Evolutionary conservation across 2,329 filamentous ascomycete species (phyloP), one percentile per base, ranked within the genome.

Genomic region (Diaporthe sp.): DNA sequence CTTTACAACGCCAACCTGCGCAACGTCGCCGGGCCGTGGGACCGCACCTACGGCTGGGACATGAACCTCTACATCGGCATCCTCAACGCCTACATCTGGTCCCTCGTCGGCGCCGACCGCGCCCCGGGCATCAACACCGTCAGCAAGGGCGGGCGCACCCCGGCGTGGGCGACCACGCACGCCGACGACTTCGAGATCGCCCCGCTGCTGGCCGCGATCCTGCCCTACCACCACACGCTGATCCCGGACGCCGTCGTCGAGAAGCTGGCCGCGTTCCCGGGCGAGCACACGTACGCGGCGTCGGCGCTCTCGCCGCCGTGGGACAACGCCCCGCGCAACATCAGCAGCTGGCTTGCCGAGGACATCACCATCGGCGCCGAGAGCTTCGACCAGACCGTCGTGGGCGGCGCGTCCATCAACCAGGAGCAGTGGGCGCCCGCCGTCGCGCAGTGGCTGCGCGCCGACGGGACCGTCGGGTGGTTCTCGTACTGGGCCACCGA

Each of bases 21-120:
- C 77, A 93, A 92, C 76, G 86, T 92, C 65, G 91, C 91, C 2
- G 91, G 91, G 0, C 91, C 91, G 0, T 93, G 91, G 91, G 91
- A 93, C 80, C 87, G 91, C 0, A 85, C 87, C 0, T 93, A 93
- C 77, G 90, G 90, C 0, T 92, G 88, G 75, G 90, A 93, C 76
- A 92, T 92, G 90, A 92, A 91, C 73, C 83, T 86, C 9, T 92
- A 92, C 78, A 80, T 92, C 5, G 88, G 88, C 71, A 85, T 92
- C 67, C 87, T 92, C 80, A 88, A 88, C 0, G 80, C 90, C 19
- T 90, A 90, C 82, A 86, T 92, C 76, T 92, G 90, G 91, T 86
- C 88, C 0, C 76, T 91, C 5, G 84, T 90, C 7, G 90, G 90
- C 12, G 88, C 90, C 71, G 84, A 86, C 39, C 81, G 82, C 19